Percentiles rank a stretch among this genome's conserved stretches.
phyloP scores from a whole-genome alignment of 179 eudicot genomes.

The Vitellaria paradoxa region DNA sequence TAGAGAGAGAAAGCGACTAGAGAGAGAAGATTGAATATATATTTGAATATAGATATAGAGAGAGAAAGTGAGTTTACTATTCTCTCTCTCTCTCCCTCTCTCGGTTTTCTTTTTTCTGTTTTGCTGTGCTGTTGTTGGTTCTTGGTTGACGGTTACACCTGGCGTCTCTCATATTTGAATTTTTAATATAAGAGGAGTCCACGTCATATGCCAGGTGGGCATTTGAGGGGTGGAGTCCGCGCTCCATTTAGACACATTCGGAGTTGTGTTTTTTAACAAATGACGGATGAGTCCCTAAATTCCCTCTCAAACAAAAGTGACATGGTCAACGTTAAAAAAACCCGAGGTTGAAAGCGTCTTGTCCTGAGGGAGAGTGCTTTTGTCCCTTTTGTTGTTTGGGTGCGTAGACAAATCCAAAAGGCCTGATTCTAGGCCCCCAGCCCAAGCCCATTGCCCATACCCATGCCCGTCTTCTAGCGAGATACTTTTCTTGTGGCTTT shows the following conservation, averaged over 20 bases:
- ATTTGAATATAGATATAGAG: no score
- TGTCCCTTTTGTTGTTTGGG: not conserved
- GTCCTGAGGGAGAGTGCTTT: not conserved
- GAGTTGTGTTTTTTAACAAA: not conserved
- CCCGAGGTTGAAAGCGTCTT: not conserved
- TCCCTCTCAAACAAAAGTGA: not conserved
- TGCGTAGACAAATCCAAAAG: not conserved
- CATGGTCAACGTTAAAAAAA: not conserved
- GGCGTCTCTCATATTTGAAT: not conserved
- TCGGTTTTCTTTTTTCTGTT: not conserved
- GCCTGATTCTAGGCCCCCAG: not conserved
- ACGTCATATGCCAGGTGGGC: conserved; percentile 9
- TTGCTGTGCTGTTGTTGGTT: conserved; percentile 3
- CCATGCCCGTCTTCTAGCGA: no score
- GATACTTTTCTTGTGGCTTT: not conserved
- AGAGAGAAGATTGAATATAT: no score
- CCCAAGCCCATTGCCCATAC: not conserved
- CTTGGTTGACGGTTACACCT: conserved; percentile 15
- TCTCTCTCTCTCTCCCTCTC: not conserved
- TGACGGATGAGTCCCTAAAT: not conserved
- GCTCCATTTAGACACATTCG: not conserved
- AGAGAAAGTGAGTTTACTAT: not conserved
- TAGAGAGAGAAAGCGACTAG: not conserved
- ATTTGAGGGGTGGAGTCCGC: not conserved
- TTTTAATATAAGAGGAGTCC: not conserved